Percentiles rank a stretch among this genome's conserved stretches.
Evolutionary conservation across 768 basidiomycete genomes (phyloP).

Genomic region (Mycena haematopus): DNA sequence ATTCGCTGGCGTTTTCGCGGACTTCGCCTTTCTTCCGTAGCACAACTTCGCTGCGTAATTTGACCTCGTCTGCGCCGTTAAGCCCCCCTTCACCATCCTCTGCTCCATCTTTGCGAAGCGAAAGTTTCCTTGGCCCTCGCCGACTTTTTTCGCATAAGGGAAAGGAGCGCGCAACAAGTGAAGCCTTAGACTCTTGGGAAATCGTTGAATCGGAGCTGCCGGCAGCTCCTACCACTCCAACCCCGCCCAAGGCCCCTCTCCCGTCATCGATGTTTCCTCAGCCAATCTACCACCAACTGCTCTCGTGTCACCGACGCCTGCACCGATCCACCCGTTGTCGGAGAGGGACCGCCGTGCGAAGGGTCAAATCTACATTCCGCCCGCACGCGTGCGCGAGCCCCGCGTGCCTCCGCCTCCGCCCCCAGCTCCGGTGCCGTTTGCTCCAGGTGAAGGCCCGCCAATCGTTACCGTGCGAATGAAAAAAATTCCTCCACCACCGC

Average conservation of each 20-base stretch:
- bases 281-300: constrained; percentile 6
- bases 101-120: constrained; percentile 38
- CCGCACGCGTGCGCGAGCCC: constrained; percentile 21
- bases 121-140: constrained; percentile 39
- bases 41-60: constrained; percentile 49
- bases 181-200: constrained; percentile 54
- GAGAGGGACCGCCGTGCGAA: constrained; percentile 15
- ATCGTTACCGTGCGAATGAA: constrained; percentile 41
- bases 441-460: constrained; percentile 32
- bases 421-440: constrained; percentile 2
- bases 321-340: constrained; percentile 18
- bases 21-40: constrained; percentile 50
- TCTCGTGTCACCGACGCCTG: constrained; percentile 16
- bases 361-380: constrained; percentile 4
- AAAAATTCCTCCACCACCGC: constrained; percentile 32
- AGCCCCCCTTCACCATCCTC: constrained; percentile 37
- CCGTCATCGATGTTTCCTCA: constrained; percentile 25
- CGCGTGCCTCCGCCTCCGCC: constrained; percentile 29
- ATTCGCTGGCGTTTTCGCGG: constrained; percentile 47
- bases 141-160: constrained; percentile 48
- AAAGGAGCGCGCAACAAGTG: constrained; percentile 43
- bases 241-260: constrained; percentile 38
- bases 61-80: constrained; percentile 45
- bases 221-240: constrained; percentile 26
- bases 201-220: constrained; percentile 41